Evolutionary conservation across 2,329 filamentous ascomycete species (phyloP).

Genomic region (Mycocentrospora acerina): DNA sequence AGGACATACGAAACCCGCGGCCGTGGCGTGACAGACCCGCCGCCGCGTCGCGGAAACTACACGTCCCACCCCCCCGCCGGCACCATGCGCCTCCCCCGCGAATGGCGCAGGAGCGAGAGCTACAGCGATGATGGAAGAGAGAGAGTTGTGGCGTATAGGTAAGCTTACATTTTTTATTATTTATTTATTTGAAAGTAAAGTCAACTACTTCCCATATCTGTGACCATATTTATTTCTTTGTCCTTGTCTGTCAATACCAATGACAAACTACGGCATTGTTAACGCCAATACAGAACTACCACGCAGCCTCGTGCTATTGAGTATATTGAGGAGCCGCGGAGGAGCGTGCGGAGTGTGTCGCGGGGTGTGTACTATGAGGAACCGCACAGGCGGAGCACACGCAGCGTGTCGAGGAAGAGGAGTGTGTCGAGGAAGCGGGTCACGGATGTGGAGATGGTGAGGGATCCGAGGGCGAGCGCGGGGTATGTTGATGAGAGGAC

Average conservation of each 20-base stretch:
- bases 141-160: conserved; percentile 24
- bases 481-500: conserved; percentile 28
- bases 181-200: too few species aligned
- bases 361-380: conserved; percentile 20
- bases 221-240: background rate
- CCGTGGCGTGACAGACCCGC: conserved; percentile 32
- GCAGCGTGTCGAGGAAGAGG: conserved; percentile 25
- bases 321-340: conserved; percentile 30
- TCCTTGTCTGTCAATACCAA: background rate
- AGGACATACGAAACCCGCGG: conserved; percentile 29
- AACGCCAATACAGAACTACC: conserved; percentile 5
- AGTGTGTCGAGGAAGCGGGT: conserved; percentile 29
- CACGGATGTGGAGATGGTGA: conserved; percentile 25
- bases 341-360: conserved; percentile 29
- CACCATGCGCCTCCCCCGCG: conserved; percentile 35
- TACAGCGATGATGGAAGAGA: conserved; percentile 20
- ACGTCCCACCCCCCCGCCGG: conserved; percentile 37
- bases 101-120: conserved; percentile 27
- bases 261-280: background rate
- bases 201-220: too few species aligned
- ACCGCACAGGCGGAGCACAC: conserved; percentile 15
- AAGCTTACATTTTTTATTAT: background rate
- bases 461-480: conserved; percentile 24
- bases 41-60: conserved; percentile 32
- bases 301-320: conserved; percentile 27